phyloP scores from a whole-genome alignment of 257 asterid genomes.

The Thymus quinquecostatus region DNA sequence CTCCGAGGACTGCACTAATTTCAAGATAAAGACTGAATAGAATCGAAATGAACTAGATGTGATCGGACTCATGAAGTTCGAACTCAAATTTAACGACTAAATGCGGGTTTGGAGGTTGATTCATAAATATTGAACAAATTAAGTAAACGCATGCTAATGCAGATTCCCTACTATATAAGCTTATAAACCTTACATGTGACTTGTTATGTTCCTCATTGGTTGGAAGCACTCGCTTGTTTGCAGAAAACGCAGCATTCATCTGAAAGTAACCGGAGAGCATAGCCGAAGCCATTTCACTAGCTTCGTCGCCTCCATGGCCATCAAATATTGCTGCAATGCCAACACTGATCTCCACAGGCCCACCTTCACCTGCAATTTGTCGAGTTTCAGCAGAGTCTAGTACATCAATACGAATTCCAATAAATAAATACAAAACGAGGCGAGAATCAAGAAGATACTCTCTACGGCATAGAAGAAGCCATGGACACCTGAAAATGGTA shows the following conservation, averaged over 20 bases:
- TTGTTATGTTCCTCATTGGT: slow-evolving; percentile 33
- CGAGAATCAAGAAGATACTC: background rate
- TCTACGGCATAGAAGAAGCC: slow-evolving; percentile 12
- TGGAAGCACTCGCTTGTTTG: slow-evolving; percentile 42
- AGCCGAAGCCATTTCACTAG: slow-evolving; percentile 72
- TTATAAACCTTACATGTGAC: slow-evolving; percentile 36
- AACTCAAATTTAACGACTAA: background rate
- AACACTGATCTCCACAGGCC: slow-evolving; percentile 38
- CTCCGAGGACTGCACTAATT: slow-evolving; percentile 38
- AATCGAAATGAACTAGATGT: background rate
- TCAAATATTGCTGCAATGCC: slow-evolving; percentile 77
- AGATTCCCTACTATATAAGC: slow-evolving; percentile 15
- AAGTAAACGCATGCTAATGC: slow-evolving; percentile 7
- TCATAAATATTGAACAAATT: background rate
- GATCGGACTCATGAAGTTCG: background rate
- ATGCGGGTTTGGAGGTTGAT: background rate
- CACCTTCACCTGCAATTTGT: slow-evolving; percentile 43
- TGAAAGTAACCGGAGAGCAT: slow-evolving; percentile 53
- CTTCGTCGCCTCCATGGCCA: slow-evolving; percentile 86
- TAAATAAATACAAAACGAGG: background rate
- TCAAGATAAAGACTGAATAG: slow-evolving; percentile 26
- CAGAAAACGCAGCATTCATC: slow-evolving; percentile 48
- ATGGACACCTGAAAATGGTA: slow-evolving; percentile 56
- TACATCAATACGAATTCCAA: background rate
- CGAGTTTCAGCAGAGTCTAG: too few species aligned